phyloP scores from a whole-genome alignment of 1,139 yeast species.

The Pichia sp. region DNA sequence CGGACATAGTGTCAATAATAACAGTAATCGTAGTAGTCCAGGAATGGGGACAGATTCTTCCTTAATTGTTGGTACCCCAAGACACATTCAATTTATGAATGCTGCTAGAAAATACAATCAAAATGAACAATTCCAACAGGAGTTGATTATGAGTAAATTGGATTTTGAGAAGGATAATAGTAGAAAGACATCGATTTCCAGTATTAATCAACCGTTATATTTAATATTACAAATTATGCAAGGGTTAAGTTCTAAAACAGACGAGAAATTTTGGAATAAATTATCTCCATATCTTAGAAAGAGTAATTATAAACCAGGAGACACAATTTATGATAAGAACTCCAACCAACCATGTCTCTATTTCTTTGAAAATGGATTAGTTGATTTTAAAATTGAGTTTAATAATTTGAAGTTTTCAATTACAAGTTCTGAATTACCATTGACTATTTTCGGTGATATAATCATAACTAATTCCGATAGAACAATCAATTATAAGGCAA shows the following conservation, averaged over 20 bases:
- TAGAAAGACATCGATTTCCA: conserved; percentile 6
- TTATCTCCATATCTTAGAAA: conserved; percentile 47
- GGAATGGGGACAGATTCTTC: conserved; percentile 1
- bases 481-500: conserved; percentile 41
- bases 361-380: conserved; percentile 72
- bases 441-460: conserved; percentile 82
- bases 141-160: conserved; percentile 8
- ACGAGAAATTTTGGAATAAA: conserved; percentile 59
- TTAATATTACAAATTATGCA: conserved; percentile 64
- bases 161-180: conserved; percentile 3
- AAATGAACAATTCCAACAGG: conserved; percentile 22
- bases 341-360: conserved; percentile 45
- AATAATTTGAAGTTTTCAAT: conserved; percentile 56
- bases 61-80: conserved; percentile 47
- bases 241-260: conserved; percentile 51
- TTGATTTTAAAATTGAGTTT: conserved; percentile 50
- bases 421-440: conserved; percentile 61
- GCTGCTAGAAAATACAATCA: conserved; percentile 49
- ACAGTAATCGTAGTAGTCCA: background rate
- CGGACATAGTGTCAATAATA: conserved; percentile 1
- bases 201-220: conserved; percentile 45
- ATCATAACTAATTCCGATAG: conserved; percentile 35
- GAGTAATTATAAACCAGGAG: conserved; percentile 44
- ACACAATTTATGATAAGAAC: conserved; percentile 39
- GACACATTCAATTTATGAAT: conserved; percentile 52